Base-by-base conservation (phyloP, 345 rosid genomes). In the Camelina sativa region DNA sequence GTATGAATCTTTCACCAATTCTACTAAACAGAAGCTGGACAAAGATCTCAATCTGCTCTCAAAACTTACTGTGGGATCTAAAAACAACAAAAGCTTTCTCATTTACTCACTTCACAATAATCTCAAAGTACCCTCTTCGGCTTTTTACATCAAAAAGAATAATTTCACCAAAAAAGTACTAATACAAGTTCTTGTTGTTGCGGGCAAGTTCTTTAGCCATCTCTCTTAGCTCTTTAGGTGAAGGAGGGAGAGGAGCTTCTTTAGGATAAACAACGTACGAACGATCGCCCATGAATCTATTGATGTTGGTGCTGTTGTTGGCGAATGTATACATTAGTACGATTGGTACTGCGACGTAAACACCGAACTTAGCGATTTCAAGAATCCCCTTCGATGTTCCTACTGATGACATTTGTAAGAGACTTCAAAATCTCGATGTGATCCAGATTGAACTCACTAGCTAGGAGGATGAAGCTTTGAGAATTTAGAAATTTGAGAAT, bases 331-430 rank as follows among this genome's bases (percentile, higher is more conserved):
- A 91, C 96, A 91, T 91, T 2, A 91, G 92, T 22, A 84, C 61
- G 67, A 89, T 65, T 0, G 97, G 97, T 50, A 91, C 70, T 2
- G 83, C 13, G 48, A 93, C 85, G 61, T 91, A 93, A 8, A 89
- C 30, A 25, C 97, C 94, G 40, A 93, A 88, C 72, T 93, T 93
- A 16, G 83, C 96, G 64, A 91, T 86, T 84, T 91, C 98, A 34
- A 93, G 78, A 72, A 91, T 22, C 55, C 92, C 91, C 71, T 89
- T 91, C 12, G 92, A 82, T 65, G 96, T 82, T 53, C 97, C 92
- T 41, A 88, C 25, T 0, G 86, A 72, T 47, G 93, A 91, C 97
- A 91, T 91, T 35, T 55, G 19, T 15, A 15, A 20, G 37, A 22
- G 34, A 62, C 52, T 41, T 0, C 4, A 65, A 64, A 23, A 64